phyloP scores from a whole-genome alignment of 2,329 filamentous ascomycete species.

The Botrytis fragariae region DNA sequence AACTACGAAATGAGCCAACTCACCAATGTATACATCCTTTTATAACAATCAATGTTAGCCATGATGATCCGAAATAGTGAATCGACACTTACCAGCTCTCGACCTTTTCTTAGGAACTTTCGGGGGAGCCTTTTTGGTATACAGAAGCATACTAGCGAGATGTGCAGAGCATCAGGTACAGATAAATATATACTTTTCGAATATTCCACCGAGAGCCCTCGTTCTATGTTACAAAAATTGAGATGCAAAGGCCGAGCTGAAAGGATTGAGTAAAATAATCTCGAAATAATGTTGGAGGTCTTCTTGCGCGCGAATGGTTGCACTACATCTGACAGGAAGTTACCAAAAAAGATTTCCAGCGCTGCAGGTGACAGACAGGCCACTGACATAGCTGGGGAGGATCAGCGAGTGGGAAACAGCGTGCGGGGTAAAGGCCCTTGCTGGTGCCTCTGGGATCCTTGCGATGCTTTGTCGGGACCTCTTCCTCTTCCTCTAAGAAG shows the following conservation, averaged over 20 bases:
- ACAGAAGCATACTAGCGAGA: slow-evolving; percentile 51
- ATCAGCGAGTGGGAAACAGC: not conserved
- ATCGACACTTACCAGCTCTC: slow-evolving; percentile 50
- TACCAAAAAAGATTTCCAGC: slow-evolving; percentile 6
- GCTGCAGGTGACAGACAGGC: slow-evolving; percentile 7
- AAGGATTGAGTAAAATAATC: not conserved
- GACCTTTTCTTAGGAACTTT: slow-evolving; percentile 59
- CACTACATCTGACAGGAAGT: not conserved
- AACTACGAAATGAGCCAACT: slow-evolving; percentile 19
- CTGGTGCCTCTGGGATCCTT: not conserved
- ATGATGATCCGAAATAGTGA: not conserved
- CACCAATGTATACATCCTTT: slow-evolving; percentile 39
- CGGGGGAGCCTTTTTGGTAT: slow-evolving; percentile 55
- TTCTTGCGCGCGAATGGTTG: slow-evolving; percentile 16
- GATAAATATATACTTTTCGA: not conserved
- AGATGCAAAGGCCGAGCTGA: not conserved
- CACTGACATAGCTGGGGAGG: not conserved
- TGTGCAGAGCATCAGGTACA: not conserved
- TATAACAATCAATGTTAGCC: slow-evolving; percentile 23
- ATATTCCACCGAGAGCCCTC: not conserved
- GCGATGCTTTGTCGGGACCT: not conserved
- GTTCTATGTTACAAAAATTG: not conserved
- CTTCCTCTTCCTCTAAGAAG: not conserved
- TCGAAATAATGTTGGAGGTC: not conserved
- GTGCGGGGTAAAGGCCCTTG: slow-evolving; percentile 15